Percentiles rank a stretch among this genome's conserved stretches.
These are phyloP conservation scores for Cladorrhinum samala DNA, from an alignment of 495 filamentous ascomycete genomes.

Conservation along the genomic window DNA sequence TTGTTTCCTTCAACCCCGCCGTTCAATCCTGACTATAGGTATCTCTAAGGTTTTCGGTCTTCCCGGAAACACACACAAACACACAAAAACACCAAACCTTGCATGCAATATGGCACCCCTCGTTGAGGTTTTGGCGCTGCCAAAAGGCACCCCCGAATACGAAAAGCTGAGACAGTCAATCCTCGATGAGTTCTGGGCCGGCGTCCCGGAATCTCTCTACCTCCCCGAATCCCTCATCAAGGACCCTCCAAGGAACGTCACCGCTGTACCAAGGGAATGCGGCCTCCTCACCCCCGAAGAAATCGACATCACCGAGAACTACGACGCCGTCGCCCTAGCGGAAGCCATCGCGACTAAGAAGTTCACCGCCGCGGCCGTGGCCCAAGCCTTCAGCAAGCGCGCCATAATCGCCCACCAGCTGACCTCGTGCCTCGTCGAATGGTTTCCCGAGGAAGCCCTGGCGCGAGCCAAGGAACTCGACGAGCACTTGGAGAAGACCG, in stretches of 20 bases:
- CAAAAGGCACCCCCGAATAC: slow-evolving; percentile 11
- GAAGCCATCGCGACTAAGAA: slow-evolving; percentile 26
- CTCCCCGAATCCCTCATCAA: slow-evolving; percentile 9
- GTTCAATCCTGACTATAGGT: too few relatives aligned
- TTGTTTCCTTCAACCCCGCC: too few relatives aligned
- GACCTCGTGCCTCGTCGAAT: slow-evolving; percentile 56
- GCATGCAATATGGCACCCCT: slow-evolving; percentile 1
- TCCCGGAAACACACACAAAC: too few relatives aligned
- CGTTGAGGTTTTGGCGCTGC: slow-evolving; percentile 6
- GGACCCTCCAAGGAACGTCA: slow-evolving; percentile 14
- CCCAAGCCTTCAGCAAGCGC: slow-evolving; percentile 43
- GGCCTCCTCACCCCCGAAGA: slow-evolving; percentile 27
- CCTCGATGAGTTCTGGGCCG: slow-evolving; percentile 10
- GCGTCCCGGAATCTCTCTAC: slow-evolving; percentile 7
- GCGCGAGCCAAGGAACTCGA: slow-evolving; percentile 53
- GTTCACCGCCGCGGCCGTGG: slow-evolving; percentile 39
- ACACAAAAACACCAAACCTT: background rate
- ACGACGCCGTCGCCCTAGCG: slow-evolving; percentile 42
- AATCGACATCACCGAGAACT: slow-evolving; percentile 45
- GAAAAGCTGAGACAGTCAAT: slow-evolving; percentile 3
- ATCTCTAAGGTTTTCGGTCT: too few relatives aligned
- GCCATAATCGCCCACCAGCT: slow-evolving; percentile 40
- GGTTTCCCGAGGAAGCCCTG: slow-evolving; percentile 56
- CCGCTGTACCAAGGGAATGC: slow-evolving; percentile 9
- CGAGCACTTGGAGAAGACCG: slow-evolving; percentile 38